These are phyloP conservation scores for Diaporthe vaccinii DNA, from an alignment of 2,329 filamentous ascomycete species.

Conservation along the genomic window DNA sequence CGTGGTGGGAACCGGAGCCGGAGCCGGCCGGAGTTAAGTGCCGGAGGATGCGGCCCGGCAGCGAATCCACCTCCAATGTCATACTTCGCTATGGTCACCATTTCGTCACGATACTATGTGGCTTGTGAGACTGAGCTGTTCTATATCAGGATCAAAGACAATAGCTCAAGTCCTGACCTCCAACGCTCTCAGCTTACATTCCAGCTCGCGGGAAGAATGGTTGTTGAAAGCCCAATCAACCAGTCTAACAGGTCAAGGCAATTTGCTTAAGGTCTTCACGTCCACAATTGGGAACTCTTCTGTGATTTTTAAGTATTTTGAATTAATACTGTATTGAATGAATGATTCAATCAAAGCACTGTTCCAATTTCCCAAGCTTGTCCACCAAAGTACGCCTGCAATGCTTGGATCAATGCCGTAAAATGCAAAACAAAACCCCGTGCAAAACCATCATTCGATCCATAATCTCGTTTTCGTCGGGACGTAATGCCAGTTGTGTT, in stretches of 20 bases:
- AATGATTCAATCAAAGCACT: background rate
- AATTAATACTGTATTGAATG: background rate
- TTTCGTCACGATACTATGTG: background rate
- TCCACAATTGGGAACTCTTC: background rate
- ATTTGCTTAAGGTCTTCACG: background rate
- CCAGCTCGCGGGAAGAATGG: background rate
- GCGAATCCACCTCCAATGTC: background rate
- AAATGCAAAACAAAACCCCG: background rate
- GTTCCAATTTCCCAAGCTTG: background rate
- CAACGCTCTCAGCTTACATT: background rate
- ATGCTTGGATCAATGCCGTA: background rate
- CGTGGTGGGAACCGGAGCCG: background rate
- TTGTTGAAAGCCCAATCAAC: background rate
- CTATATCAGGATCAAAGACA: no score
- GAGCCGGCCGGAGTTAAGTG: background rate
- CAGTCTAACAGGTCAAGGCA: background rate
- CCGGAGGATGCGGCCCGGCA: conserved; percentile 25
- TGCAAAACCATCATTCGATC: conserved; percentile 11
- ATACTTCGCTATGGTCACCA: background rate
- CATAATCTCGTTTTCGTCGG: background rate
- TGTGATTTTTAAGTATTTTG: background rate
- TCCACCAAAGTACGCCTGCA: background rate
- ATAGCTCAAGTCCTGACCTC: no score
- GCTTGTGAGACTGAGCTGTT: no score
- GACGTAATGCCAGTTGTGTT: background rate